Evolutionary conservation across 495 filamentous ascomycete genomes (phyloP).

Genomic region (Pyronema omphalodes): DNA sequence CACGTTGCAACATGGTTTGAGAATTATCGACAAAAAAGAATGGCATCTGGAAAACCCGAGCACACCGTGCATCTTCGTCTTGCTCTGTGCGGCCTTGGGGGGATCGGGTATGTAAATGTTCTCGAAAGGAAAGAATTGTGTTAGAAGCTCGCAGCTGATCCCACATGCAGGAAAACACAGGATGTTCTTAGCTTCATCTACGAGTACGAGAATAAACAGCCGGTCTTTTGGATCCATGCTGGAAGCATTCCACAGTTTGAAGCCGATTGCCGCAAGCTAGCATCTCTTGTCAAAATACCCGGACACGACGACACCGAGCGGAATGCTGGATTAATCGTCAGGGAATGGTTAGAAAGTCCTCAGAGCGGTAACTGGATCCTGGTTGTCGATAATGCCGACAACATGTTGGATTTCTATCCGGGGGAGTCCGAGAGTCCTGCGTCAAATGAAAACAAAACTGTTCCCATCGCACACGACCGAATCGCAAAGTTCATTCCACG

Average conservation of each 20-base stretch:
- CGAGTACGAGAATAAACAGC: not conserved
- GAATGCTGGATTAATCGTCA: constrained; percentile 4
- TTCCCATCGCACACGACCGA: not conserved
- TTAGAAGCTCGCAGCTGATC: not conserved
- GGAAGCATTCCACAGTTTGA: constrained; percentile 8
- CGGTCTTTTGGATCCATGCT: constrained; percentile 25
- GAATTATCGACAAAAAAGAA: too few species aligned
- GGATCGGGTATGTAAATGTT: too few species aligned
- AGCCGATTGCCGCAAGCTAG: constrained; percentile 11
- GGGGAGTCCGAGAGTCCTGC: not conserved
- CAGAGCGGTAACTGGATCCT: constrained; percentile 10
- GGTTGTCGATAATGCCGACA: constrained; percentile 15
- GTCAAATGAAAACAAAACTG: not conserved
- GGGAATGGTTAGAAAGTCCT: constrained; percentile 10
- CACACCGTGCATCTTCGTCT: too few species aligned
- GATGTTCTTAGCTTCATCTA: constrained; percentile 33
- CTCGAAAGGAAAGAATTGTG: too few species aligned
- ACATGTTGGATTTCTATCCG: constrained; percentile 6
- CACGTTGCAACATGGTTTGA: too few species aligned
- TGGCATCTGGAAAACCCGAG: too few species aligned
- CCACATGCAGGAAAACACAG: constrained; percentile 16
- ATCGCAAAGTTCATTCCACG: constrained; percentile 12
- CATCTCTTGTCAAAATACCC: constrained; percentile 2
- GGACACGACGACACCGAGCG: constrained; percentile 7
- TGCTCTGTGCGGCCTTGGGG: too few species aligned